Evolutionary conservation across 2,329 filamentous ascomycete genomes (phyloP).

Genomic region (Monosporascus sp.): DNA sequence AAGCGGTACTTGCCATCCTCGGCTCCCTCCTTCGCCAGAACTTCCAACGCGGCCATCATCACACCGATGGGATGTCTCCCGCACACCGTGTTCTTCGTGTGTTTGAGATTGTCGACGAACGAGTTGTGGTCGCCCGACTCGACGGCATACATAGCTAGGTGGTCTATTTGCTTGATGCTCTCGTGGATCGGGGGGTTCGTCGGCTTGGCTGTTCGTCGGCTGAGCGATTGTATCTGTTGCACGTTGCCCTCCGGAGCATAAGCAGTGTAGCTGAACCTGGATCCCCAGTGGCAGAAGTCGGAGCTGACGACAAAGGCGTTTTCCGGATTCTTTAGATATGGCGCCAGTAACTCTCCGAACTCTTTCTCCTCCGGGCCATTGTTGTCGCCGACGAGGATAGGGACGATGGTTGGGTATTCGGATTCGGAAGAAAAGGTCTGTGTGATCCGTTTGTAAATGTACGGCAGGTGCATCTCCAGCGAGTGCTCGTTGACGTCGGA

Average conservation of each 20-base stretch:
- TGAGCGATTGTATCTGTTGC: slow-evolving; percentile 35
- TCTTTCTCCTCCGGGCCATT: slow-evolving; percentile 58
- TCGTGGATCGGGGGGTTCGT: slow-evolving; percentile 64
- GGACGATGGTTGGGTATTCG: slow-evolving; percentile 69
- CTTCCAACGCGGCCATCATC: slow-evolving; percentile 81
- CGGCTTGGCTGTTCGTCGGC: slow-evolving; percentile 27
- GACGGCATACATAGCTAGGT: slow-evolving; percentile 78
- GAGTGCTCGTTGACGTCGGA: slow-evolving; percentile 84
- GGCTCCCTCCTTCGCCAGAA: slow-evolving; percentile 37
- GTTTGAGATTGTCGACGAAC: slow-evolving; percentile 64
- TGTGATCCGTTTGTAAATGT: slow-evolving; percentile 73
- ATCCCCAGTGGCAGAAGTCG: slow-evolving; percentile 96
- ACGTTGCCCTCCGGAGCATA: slow-evolving; percentile 50
- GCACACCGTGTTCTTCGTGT: slow-evolving; percentile 87
- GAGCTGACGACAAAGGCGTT: slow-evolving; percentile 87
- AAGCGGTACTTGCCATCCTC: slow-evolving; percentile 51
- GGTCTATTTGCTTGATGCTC: slow-evolving; percentile 75
- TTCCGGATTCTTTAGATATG: slow-evolving; percentile 68
- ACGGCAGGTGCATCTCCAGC: slow-evolving; percentile 93
- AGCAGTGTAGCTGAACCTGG: slow-evolving; percentile 75
- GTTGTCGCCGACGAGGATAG: slow-evolving; percentile 80
- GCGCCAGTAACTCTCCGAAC: slow-evolving; percentile 66
- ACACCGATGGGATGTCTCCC: slow-evolving; percentile 93
- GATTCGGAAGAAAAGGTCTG: slow-evolving; percentile 43
- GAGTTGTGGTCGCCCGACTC: slow-evolving; percentile 65